Conservation (phyloP, 1,284 basidiomycete genomes). For the Cerrena zonata region DNA sequence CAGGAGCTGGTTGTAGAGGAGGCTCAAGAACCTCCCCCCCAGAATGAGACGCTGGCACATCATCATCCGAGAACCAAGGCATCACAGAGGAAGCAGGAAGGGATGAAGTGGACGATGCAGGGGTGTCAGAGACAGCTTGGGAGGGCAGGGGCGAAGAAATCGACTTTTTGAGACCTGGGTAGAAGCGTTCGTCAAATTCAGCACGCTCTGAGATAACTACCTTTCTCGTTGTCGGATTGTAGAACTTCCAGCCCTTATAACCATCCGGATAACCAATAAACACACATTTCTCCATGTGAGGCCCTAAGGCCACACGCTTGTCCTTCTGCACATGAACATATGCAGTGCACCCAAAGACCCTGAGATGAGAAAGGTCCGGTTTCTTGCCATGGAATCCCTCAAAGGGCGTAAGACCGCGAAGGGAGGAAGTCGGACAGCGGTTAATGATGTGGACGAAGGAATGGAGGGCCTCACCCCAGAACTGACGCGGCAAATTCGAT, state of each 20-base stretch:
- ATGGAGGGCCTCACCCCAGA: constrained; percentile 21
- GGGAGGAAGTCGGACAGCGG: constrained; percentile 10
- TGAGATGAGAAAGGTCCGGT: constrained; percentile 12
- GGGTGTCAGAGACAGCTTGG: neutral
- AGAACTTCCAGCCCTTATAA: constrained; percentile 27
- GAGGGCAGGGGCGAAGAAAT: neutral
- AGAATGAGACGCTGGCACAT: too few species aligned
- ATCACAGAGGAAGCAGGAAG: too few species aligned
- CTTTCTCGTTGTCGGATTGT: constrained; percentile 19
- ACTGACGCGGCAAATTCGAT: constrained; percentile 19
- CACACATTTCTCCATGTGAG: constrained; percentile 29
- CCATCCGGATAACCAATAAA: constrained; percentile 32
- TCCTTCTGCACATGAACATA: constrained; percentile 31
- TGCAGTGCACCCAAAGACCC: constrained; percentile 22
- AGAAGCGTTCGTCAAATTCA: constrained; percentile 25
- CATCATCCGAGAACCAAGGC: too few species aligned
- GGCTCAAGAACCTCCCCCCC: too few species aligned
- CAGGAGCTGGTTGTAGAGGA: too few species aligned
- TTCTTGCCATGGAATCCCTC: constrained; percentile 7
- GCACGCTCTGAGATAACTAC: constrained; percentile 22
- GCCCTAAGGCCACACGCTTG: constrained; percentile 21
- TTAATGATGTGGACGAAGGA: constrained; percentile 24
- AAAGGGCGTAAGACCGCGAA: constrained; percentile 18
- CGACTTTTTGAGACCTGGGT: constrained; percentile 9
- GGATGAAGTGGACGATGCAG: neutral